Conservation (phyloP, 306 rosid genomes). For the Lagenaria siceraria region DNA sequence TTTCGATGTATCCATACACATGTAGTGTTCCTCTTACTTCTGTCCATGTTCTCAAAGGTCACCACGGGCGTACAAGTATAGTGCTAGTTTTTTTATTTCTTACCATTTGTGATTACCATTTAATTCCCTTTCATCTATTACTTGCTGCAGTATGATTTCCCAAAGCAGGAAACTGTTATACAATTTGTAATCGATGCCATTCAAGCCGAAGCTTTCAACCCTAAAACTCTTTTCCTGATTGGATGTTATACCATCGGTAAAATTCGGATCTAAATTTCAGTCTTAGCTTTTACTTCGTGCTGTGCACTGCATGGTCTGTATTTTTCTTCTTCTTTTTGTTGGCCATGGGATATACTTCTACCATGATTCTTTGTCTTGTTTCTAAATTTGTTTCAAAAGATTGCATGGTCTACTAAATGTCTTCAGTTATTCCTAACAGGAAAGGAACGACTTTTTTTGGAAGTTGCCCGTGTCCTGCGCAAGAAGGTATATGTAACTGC, state of each 20-base stretch:
- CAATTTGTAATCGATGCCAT: constrained; percentile 89
- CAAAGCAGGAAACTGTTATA: constrained; percentile 88
- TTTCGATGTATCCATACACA: background rate
- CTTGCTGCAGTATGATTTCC: constrained; percentile 80
- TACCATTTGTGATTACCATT: background rate
- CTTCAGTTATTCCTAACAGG: constrained; percentile 29
- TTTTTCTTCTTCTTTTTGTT: background rate
- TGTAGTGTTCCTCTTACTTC: background rate
- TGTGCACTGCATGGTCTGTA: background rate
- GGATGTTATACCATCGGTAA: constrained; percentile 96
- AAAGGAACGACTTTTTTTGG: constrained; percentile 84
- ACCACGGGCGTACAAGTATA: background rate
- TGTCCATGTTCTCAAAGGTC: background rate
- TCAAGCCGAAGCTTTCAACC: constrained; percentile 88
- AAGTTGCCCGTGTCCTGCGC: constrained; percentile 80
- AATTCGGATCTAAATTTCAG: background rate
- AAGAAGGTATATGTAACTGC: constrained; percentile 69
- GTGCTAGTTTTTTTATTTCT: background rate
- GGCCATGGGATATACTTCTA: background rate
- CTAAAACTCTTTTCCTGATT: constrained; percentile 78
- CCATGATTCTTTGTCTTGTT: background rate
- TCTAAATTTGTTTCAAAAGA: background rate
- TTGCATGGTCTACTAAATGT: background rate
- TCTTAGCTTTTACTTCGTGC: background rate
- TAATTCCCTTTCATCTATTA: constrained; percentile 9